Conservation (phyloP, 108 stramenopile species). For the Fistulifera pelliculosa region DNA sequence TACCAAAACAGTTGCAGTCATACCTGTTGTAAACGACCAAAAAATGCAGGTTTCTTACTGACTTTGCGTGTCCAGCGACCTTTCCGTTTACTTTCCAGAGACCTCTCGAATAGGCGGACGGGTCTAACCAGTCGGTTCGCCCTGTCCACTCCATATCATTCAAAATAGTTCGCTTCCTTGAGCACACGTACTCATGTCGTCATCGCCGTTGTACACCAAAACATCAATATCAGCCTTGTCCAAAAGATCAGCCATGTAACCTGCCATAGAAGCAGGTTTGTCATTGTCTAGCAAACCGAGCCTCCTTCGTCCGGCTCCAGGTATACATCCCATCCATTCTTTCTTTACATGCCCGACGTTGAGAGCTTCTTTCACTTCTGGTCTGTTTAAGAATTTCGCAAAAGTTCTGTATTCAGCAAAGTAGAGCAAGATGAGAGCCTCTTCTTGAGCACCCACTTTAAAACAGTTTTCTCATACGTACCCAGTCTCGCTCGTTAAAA, state of each 20-base stretch:
- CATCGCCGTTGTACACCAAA: conserved; percentile 64
- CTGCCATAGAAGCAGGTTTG: conserved; percentile 40
- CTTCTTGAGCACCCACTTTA: conserved; percentile 17
- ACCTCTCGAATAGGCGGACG: conserved; percentile 17
- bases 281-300: conserved; percentile 43
- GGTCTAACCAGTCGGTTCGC: conserved; percentile 21
- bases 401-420: conserved; percentile 2
- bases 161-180: conserved; percentile 52
- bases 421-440: background rate
- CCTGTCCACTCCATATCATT: conserved; percentile 64
- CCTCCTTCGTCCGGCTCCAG: conserved; percentile 44
- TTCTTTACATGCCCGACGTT: conserved; percentile 25
- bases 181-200: conserved; percentile 43
- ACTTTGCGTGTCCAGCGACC: conserved; percentile 44
- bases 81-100: conserved; percentile 43
- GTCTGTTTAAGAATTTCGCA: conserved; percentile 41
- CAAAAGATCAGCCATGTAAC: conserved; percentile 62
- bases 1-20: background rate
- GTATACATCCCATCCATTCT: conserved; percentile 46
- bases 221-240: conserved; percentile 51
- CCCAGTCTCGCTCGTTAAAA: conserved; percentile 2
- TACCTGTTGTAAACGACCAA: conserved; percentile 46
- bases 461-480: too few relatives aligned
- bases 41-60: conserved; percentile 40
- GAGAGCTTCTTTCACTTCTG: conserved; percentile 37